Evolutionary conservation across 768 basidiomycete species (phyloP).

Genomic region (Termitomyces sp.): DNA sequence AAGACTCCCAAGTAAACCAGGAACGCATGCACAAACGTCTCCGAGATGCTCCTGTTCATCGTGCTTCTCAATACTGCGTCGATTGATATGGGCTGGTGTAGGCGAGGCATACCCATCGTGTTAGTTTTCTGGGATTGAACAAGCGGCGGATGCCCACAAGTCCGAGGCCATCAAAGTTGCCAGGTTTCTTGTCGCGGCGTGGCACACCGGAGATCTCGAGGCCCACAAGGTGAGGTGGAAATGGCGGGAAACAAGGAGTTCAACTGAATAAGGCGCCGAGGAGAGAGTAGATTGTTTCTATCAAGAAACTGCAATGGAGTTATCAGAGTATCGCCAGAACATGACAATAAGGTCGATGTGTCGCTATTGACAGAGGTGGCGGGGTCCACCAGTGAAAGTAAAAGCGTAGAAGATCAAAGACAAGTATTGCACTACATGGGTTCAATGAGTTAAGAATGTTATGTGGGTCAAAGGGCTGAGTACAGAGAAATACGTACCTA

Average conservation of each 20-base stretch:
- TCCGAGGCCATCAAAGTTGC: constrained; percentile 13
- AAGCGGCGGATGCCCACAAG: constrained; percentile 14
- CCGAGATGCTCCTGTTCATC: constrained; percentile 3
- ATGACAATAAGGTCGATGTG: constrained; percentile 12
- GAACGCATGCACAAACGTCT: constrained; percentile 13
- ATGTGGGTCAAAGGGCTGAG: too few relatives aligned
- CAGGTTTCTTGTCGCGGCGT: constrained; percentile 11
- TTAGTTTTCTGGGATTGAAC: not conserved
- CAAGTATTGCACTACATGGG: constrained; percentile 12
- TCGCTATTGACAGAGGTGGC: constrained; percentile 11
- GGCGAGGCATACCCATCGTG: constrained; percentile 12
- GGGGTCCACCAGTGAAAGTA: not conserved
- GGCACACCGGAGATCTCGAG: constrained; percentile 16
- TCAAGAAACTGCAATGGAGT: not conserved
- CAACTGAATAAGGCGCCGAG: not conserved
- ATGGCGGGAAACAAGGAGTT: not conserved
- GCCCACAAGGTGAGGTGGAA: constrained; percentile 6
- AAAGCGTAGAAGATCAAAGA: constrained; percentile 4
- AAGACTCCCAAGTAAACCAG: constrained; percentile 12
- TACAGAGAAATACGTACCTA: not conserved
- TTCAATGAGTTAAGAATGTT: constrained; percentile 1
- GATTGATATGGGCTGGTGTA: constrained; percentile 2
- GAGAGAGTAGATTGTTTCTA: constrained; percentile 10
- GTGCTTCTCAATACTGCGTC: not conserved
- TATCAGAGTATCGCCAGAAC: constrained; percentile 2